Base-by-base conservation (phyloP, 257 asterid genomes). In the Asclepias syriaca region DNA sequence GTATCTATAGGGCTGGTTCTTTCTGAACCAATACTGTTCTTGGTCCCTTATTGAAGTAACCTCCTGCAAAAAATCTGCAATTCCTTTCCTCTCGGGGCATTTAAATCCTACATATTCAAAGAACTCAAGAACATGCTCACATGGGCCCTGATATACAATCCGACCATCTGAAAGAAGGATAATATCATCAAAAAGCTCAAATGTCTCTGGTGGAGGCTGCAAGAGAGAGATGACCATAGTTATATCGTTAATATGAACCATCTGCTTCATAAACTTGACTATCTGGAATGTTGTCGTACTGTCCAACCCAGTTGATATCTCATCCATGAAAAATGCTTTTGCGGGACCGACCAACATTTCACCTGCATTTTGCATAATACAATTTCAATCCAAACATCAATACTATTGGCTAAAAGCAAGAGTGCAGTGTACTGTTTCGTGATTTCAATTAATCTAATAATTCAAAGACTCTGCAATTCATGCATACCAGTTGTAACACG, bases 331-430 rank as follows among this genome's bases (percentile, higher is more conserved):
- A 81, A 92, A 87, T 4, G 90, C 98, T 77, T 91, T 91, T 64
- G 96, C 96, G 18, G 96, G 97, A n/a, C 98, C 96, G 0, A 87
- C 95, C 85, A 91, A 77, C 97, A 91, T 91, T 82, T 89, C 97
- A 21, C 95, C 97, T 91, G 78, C 73, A 87, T 29, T 29, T 5
- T 11, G 9, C 4, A 61, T 15, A 61, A 61, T 32, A 5, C 46
- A 5, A 1, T 61, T 43, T 29, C 15, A 61, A 15, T 15, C 46
- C 22, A 61, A 21, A 16, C 1, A 11, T 27, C 65, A 59, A 5
- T 12, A 59, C 5, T 24, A 5, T 48, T 15, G n/a, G 6, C 53
- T 15, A 14, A 29, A 60, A 10, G 43, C 19, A 27, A 43, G 13
- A 58, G 29, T 24, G 40, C 2, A 29, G 9, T 12, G 43, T 50